Base-by-base conservation (phyloP, 2,329 filamentous ascomycete species). In the Epichloe uncinata region DNA sequence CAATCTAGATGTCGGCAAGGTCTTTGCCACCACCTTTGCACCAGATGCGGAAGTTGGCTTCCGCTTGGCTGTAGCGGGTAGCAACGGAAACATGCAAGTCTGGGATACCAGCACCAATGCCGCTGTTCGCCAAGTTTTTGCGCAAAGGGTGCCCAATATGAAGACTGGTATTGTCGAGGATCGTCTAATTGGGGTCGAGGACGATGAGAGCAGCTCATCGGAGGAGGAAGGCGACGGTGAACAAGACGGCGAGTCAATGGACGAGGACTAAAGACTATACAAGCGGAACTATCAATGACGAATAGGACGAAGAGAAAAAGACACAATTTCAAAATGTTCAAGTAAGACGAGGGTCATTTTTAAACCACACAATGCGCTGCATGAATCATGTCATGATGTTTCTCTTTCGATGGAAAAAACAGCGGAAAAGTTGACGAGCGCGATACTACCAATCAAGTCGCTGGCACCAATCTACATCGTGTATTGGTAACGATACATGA, bases 71-170 rank as follows among this genome's bases (percentile, higher is more conserved):
- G 88, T 98, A 16, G 93, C 91, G 6, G 93, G 93, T 50, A 97
- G 90, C 73, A 94, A 94, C 71, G 93, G 93, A 43, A 79, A 80
- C 36, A 82, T 97, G 62, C 87, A 95, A 65, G 82, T 98, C 48
- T 98, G 93, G 93, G 91, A 97, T 67, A 96, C 93, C 20, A 80
- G 87, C 65, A 98, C 93, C 51, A 98, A 98, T 65, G 80, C 79
- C 13, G 84, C 85, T 26, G 88, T 98, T 34, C 80, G 93, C 52
- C 78, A 84, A 55, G 83, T 85, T 1, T 98, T 98, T 70, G 88
- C 85, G 2, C 36, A 79, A 72, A 82, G 82, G 80, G 60, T 72
- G 9, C 67, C 68, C 51, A 75, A 91, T 51, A 91, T 50, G 75
- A 60, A 55, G 63, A 73, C 54, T 69, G 73, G 6, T 45, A 79